phyloP scores from a whole-genome alignment of 441 rosid species.

The Metrosideros polymorpha region DNA sequence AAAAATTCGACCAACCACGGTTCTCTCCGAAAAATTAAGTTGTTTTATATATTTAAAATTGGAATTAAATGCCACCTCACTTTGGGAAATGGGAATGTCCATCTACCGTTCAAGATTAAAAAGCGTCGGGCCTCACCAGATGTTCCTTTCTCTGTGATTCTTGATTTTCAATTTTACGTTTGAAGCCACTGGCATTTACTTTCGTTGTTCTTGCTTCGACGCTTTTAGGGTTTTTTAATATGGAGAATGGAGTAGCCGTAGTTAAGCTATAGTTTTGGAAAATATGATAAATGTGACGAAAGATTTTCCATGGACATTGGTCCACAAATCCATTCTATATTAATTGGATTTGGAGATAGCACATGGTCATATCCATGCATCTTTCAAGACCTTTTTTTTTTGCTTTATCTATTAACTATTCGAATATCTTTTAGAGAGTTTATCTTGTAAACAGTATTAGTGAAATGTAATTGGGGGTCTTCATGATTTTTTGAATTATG shows the following conservation, averaged over 20 bases:
- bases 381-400: neutral
- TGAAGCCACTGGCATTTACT: neutral
- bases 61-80: neutral
- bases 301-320: neutral
- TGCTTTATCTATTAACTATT: neutral
- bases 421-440: neutral
- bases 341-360: neutral
- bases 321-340: neutral
- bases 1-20: neutral
- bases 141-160: neutral
- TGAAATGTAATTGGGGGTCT: neutral
- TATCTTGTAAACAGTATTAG: neutral
- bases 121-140: neutral
- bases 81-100: neutral
- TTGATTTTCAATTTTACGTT: neutral
- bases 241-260: neutral
- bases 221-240: neutral
- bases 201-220: neutral
- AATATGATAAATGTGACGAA: neutral
- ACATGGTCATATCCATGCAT: neutral
- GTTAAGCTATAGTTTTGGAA: neutral
- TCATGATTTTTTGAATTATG: neutral
- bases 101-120: neutral
- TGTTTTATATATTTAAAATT: neutral
- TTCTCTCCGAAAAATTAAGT: neutral